phyloP scores from a whole-genome alignment of 495 filamentous ascomycete species.

The Hypoxylon cercidicola region DNA sequence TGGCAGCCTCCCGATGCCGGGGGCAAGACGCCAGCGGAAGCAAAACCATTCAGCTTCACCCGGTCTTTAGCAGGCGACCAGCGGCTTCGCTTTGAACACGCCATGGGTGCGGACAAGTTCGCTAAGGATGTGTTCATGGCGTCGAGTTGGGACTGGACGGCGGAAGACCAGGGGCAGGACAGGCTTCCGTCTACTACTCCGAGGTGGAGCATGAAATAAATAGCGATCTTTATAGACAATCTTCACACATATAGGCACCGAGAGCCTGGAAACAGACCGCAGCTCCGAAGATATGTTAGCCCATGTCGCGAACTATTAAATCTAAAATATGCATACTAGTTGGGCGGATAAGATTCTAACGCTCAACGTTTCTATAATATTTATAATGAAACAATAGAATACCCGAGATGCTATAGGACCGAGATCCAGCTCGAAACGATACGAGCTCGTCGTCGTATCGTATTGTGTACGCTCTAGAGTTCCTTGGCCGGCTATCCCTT shows the following conservation, averaged over 20 bases:
- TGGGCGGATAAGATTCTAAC: neutral
- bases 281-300: neutral
- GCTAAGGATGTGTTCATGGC: conserved; percentile 67
- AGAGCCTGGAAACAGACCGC: neutral
- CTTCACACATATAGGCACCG: neutral
- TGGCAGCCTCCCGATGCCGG: conserved; percentile 44
- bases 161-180: conserved; percentile 49
- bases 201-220: conserved; percentile 38
- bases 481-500: conserved; percentile 7
- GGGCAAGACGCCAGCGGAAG: conserved; percentile 17
- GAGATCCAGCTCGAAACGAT: conserved; percentile 1
- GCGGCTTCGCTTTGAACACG: conserved; percentile 51
- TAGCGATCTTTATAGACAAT: neutral
- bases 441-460: conserved; percentile 10
- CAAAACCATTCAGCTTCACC: conserved; percentile 52
- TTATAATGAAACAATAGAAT: neutral
- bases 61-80: conserved; percentile 52
- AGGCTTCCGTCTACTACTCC: conserved; percentile 37
- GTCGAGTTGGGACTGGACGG: conserved; percentile 67
- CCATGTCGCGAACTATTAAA: too few species aligned
- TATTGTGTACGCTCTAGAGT: conserved; percentile 39
- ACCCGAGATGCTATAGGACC: neutral
- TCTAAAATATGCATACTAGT: too few species aligned
- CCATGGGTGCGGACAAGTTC: conserved; percentile 53
- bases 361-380: neutral